Conservation (phyloP, 805 yeast species). For the Metschnikowia koreensis region DNA sequence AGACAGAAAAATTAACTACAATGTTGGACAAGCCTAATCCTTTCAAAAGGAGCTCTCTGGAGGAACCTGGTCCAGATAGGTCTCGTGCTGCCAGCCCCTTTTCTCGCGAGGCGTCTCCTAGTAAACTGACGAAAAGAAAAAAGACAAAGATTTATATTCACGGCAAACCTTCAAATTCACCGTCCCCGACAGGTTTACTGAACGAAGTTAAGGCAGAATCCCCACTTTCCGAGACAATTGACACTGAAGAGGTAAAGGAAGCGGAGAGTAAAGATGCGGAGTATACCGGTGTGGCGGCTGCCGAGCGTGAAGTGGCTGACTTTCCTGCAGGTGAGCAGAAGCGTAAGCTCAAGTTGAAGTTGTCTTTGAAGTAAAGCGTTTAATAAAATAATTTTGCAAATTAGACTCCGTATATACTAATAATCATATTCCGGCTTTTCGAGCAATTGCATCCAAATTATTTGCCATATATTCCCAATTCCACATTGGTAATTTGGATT, state of each 20-base stretch:
- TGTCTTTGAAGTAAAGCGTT: constrained; percentile 3
- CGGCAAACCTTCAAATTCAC: constrained; percentile 12
- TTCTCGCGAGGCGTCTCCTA: constrained; percentile 11
- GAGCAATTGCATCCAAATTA: background rate
- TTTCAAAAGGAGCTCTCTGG: constrained; percentile 3
- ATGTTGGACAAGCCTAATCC: background rate
- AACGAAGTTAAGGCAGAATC: background rate
- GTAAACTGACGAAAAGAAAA: constrained; percentile 19
- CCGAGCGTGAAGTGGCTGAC: background rate
- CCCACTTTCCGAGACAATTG: background rate
- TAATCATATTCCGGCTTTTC: background rate
- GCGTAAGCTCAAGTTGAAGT: constrained; percentile 16
- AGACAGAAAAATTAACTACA: constrained; percentile 22
- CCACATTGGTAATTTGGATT: too few relatives aligned
- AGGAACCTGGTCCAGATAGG: constrained; percentile 1
- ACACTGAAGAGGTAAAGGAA: background rate
- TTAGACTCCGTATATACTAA: background rate
- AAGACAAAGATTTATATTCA: constrained; percentile 31
- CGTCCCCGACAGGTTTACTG: constrained; percentile 7
- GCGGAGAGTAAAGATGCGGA: background rate
- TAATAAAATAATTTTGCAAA: background rate
- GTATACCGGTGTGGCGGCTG: background rate
- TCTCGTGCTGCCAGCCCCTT: constrained; percentile 18
- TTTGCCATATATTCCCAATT: too few relatives aligned
- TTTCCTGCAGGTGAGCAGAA: constrained; percentile 7